Evolutionary conservation across 768 basidiomycete genomes (phyloP).

Genomic region (Pleurotus pulmonarius): DNA sequence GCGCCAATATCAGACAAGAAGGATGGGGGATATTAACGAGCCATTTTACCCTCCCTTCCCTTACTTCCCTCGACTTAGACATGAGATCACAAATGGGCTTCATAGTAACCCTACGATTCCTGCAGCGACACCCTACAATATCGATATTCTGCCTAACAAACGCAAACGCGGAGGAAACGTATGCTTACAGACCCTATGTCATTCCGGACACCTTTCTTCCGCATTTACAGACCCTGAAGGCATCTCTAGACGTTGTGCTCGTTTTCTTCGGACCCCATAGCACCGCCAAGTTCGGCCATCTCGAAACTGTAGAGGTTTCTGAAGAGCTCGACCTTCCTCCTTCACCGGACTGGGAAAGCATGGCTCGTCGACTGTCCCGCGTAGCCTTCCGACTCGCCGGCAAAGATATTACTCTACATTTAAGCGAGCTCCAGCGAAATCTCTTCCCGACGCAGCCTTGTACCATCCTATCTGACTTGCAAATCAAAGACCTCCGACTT

Average conservation of each 20-base stretch:
- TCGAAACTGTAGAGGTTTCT: neutral
- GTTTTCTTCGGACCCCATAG: neutral
- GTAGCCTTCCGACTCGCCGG: neutral
- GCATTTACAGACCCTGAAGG: conserved; percentile 11
- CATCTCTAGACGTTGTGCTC: neutral
- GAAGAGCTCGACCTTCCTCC: neutral
- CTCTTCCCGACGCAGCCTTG: no score
- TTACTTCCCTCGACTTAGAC: conserved; percentile 13
- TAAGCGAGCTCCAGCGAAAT: no score
- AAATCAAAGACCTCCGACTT: no score
- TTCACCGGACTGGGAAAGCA: neutral
- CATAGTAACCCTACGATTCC: conserved; percentile 15
- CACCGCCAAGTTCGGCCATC: neutral
- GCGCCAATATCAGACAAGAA: no score
- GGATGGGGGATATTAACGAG: no score
- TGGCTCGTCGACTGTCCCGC: neutral
- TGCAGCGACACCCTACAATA: conserved; percentile 21
- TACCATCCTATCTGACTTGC: no score
- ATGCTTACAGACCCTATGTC: neutral
- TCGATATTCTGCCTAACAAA: conserved; percentile 12
- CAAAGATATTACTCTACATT: neutral
- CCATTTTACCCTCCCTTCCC: conserved; percentile 16
- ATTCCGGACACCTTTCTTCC: conserved; percentile 12
- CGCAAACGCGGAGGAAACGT: conserved; percentile 5
- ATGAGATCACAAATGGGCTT: conserved; percentile 15